phyloP scores from a whole-genome alignment of 2,329 filamentous ascomycete species.

The Fusarium devonianum region DNA sequence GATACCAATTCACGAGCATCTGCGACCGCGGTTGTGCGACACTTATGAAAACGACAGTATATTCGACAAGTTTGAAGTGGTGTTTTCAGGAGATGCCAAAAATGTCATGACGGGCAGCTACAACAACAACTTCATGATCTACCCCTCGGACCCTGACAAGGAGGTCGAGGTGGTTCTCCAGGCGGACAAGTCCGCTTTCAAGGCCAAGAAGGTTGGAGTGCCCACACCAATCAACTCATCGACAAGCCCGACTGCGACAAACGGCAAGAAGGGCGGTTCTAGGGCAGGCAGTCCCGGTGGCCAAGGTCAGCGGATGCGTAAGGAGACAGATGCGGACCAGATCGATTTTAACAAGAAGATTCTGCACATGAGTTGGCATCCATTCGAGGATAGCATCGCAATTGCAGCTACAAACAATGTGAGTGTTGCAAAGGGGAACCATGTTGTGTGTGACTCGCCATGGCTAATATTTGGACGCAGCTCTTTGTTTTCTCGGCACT shows the following conservation, averaged over 20 bases:
- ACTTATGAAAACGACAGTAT: slow-evolving; percentile 99
- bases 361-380: slow-evolving; percentile 99
- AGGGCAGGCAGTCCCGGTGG: slow-evolving; percentile 84
- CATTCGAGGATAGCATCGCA: slow-evolving; percentile 98
- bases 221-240: slow-evolving; percentile 93
- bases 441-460: not conserved
- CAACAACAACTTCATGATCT: slow-evolving; percentile 99
- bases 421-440: slow-evolving; percentile 54
- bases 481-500: slow-evolving; percentile 82
- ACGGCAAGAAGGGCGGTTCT: slow-evolving; percentile 87
- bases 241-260: slow-evolving; percentile 72
- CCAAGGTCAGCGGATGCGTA: slow-evolving; percentile 93
- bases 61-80: slow-evolving; percentile 99
- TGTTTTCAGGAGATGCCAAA: slow-evolving; percentile 97
- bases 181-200: slow-evolving; percentile 98
- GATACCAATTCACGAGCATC: slow-evolving; percentile 97
- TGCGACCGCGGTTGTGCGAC: slow-evolving; percentile 91
- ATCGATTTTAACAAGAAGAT: slow-evolving; percentile 99
- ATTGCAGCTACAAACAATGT: slow-evolving; percentile 99
- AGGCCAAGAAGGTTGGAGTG: slow-evolving; percentile 98
- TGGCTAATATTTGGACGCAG: slow-evolving; percentile 52
- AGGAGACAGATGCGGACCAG: slow-evolving; percentile 98
- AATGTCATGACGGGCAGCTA: slow-evolving; percentile 99
- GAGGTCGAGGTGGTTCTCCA: slow-evolving; percentile 97
- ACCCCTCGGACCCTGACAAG: slow-evolving; percentile 93